phyloP scores from a whole-genome alignment of 345 rosid genomes.

The Mangifera indica region DNA sequence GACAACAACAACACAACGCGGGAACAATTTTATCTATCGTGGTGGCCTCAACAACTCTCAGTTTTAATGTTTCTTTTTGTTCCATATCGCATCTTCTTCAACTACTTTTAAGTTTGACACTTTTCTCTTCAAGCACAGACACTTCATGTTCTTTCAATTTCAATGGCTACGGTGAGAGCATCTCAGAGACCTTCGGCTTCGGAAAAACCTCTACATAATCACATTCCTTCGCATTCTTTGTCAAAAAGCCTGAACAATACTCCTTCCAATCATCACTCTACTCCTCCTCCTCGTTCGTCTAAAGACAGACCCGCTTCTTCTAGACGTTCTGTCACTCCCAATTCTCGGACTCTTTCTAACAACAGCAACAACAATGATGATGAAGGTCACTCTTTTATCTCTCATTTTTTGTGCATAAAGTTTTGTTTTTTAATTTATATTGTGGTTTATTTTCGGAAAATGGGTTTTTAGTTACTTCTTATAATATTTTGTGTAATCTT shows the following conservation, averaged over 20 bases:
- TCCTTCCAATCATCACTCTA: conserved; percentile 26
- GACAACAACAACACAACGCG: conserved; percentile 32
- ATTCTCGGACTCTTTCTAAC: conserved; percentile 47
- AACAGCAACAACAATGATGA: conserved; percentile 45
- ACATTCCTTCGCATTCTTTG: conserved; percentile 33
- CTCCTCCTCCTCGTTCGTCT: conserved; percentile 25
- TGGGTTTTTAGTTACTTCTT: not conserved
- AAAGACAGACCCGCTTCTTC: conserved; percentile 43
- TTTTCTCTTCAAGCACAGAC: not conserved
- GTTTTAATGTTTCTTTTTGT: conserved; percentile 20
- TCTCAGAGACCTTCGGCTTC: conserved; percentile 38
- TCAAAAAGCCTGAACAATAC: conserved; percentile 38
- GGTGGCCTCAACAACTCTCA: conserved; percentile 35
- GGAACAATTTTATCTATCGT: conserved; percentile 39
- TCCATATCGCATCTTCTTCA: conserved; percentile 10
- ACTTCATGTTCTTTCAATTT: too few species aligned
- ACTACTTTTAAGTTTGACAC: not conserved
- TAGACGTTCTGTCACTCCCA: conserved; percentile 72
- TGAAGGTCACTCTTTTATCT: conserved; percentile 41
- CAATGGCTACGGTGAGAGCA: conserved; percentile 26
- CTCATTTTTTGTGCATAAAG: not conserved
- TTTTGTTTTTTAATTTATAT: not conserved
- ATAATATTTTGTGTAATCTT: not conserved
- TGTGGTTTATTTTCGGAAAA: not conserved
- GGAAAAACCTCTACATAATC: conserved; percentile 19